Percentiles rank a stretch among this genome's conserved stretches.
Evolutionary conservation across 2,329 filamentous ascomycete genomes (phyloP).

Genomic region (Pleurostoma richardsiae): DNA sequence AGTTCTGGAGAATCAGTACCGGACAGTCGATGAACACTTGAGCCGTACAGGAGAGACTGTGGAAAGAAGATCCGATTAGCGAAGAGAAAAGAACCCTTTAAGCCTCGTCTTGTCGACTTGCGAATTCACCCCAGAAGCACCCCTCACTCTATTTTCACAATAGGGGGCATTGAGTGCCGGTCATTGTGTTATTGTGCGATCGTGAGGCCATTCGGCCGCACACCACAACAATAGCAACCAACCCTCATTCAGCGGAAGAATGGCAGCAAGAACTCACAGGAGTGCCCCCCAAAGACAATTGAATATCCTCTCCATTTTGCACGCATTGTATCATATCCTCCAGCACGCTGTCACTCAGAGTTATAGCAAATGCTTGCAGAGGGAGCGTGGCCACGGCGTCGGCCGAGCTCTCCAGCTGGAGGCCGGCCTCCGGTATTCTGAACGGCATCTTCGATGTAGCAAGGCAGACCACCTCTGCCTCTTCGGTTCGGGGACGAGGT

Average conservation of each 20-base stretch:
- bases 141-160: no score
- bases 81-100: not conserved
- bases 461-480: no score
- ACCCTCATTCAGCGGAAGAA: slow-evolving; percentile 5
- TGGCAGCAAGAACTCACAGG: slow-evolving; percentile 45
- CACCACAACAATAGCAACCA: slow-evolving; percentile 5
- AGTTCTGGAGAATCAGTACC: slow-evolving; percentile 38
- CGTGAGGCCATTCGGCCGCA: no score
- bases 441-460: slow-evolving; percentile 27
- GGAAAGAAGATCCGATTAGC: not conserved
- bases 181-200: slow-evolving; percentile 8
- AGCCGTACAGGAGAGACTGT: slow-evolving; percentile 51
- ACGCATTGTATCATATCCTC: slow-evolving; percentile 59
- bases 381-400: slow-evolving; percentile 38
- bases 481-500: no score
- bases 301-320: slow-evolving; percentile 49
- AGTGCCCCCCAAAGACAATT: slow-evolving; percentile 51
- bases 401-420: slow-evolving; percentile 49
- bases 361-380: slow-evolving; percentile 52
- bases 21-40: slow-evolving; percentile 39
- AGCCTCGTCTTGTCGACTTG: no score
- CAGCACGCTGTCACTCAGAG: slow-evolving; percentile 52
- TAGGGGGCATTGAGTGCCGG: not conserved
- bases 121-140: no score
- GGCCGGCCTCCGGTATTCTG: slow-evolving; percentile 51